Conservation (phyloP, 495 filamentous ascomycete species). For the Neurospora africana region DNA sequence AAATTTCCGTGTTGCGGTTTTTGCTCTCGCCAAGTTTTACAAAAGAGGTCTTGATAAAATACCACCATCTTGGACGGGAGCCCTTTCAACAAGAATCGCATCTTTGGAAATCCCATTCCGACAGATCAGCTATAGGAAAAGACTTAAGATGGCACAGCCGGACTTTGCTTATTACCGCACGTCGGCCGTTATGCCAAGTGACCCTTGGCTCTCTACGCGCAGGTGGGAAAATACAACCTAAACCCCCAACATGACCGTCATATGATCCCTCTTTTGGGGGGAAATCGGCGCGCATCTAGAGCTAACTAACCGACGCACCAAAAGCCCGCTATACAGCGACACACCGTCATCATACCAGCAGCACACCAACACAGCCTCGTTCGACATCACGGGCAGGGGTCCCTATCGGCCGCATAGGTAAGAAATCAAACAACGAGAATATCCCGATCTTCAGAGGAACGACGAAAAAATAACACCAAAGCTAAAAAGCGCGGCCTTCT, state of each 20-base stretch:
- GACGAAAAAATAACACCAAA: conserved; percentile 32
- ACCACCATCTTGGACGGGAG: conserved; percentile 3
- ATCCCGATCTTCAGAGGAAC: conserved; percentile 16
- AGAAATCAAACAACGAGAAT: conserved; percentile 17
- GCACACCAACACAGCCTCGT: conserved; percentile 10
- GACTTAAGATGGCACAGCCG: conserved; percentile 29
- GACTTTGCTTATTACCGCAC: conserved; percentile 34
- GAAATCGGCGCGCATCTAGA: conserved; percentile 12
- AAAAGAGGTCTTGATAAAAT: conserved; percentile 4
- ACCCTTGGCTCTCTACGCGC: conserved; percentile 35
- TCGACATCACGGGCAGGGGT: conserved; percentile 21
- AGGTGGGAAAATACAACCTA: conserved; percentile 31
- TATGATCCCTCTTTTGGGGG: background rate
- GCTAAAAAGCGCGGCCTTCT: conserved; percentile 30
- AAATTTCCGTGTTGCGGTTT: conserved; percentile 12
- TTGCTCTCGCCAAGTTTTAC: conserved; percentile 9
- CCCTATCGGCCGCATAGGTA: conserved; percentile 37
- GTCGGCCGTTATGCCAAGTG: conserved; percentile 28
- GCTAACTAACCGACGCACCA: conserved; percentile 17
- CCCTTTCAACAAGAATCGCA: conserved; percentile 3
- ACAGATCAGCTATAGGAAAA: background rate
- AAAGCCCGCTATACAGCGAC: conserved; percentile 35
- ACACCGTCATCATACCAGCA: conserved; percentile 12
- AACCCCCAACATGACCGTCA: background rate
- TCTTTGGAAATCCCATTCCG: conserved; percentile 5